phyloP scores from a whole-genome alignment of 2,329 filamentous ascomycete species.

The Cryphonectria nitschkei region DNA sequence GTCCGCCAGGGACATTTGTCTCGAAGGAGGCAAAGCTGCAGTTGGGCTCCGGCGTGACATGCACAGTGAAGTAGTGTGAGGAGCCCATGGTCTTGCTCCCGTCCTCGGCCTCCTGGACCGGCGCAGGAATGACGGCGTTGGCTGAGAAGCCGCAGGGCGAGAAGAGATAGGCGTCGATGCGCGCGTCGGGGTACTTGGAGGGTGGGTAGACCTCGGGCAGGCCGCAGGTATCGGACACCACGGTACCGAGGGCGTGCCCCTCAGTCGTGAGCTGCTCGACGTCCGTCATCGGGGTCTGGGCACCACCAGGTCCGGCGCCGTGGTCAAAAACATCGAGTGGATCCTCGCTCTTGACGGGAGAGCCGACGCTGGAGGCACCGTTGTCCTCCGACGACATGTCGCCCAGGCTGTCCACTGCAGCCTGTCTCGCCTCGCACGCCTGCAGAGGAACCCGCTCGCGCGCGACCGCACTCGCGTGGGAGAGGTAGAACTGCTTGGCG shows the following conservation, averaged over 20 bases:
- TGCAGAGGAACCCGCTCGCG: constrained; percentile 75
- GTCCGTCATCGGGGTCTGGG: constrained; percentile 63
- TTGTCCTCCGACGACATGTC: constrained; percentile 49
- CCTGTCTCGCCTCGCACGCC: constrained; percentile 64
- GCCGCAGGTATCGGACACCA: constrained; percentile 88
- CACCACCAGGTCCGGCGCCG: constrained; percentile 51
- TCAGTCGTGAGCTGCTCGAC: constrained; percentile 84
- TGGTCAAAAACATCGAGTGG: constrained; percentile 82
- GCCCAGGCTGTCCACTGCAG: constrained; percentile 62
- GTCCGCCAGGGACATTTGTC: constrained; percentile 90
- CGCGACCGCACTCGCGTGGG: constrained; percentile 84
- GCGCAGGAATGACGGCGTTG: constrained; percentile 89
- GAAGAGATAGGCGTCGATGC: constrained; percentile 95
- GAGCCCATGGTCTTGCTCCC: constrained; percentile 43
- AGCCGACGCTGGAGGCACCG: constrained; percentile 32
- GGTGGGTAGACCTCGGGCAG: constrained; percentile 87
- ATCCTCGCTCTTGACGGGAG: constrained; percentile 52
- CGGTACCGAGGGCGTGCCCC: constrained; percentile 88
- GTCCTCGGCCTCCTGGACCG: constrained; percentile 50
- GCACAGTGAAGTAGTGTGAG: constrained; percentile 95
- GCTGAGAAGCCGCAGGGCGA: constrained; percentile 96
- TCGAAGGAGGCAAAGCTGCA: constrained; percentile 99
- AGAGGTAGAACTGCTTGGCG: constrained; percentile 71
- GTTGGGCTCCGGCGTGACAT: constrained; percentile 94
- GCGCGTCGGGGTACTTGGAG: constrained; percentile 85